Conservation (phyloP, 2,329 filamentous ascomycete genomes). For the Pyrenochaeta sp. region DNA sequence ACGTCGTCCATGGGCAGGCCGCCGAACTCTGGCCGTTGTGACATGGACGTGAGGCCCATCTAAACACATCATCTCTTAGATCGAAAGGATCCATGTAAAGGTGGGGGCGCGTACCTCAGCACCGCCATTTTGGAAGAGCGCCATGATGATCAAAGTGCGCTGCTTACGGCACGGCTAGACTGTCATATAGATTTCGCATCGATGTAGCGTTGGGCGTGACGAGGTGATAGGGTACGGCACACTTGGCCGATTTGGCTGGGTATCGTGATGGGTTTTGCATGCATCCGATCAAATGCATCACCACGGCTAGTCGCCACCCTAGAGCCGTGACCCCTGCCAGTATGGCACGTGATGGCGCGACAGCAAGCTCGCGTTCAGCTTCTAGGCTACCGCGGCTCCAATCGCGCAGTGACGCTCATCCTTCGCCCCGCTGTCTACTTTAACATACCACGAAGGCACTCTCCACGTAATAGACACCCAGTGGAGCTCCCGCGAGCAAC, state of each 20-base stretch:
- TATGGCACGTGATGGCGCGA: constrained; percentile 15
- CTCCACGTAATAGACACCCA: not conserved
- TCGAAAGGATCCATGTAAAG: constrained; percentile 14
- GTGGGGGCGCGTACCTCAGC: constrained; percentile 39
- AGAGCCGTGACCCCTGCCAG: not conserved
- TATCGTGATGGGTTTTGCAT: constrained; percentile 11
- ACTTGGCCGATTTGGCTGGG: constrained; percentile 5
- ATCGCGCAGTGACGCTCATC: not conserved
- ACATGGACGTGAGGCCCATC: constrained; percentile 41
- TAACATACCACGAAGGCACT: not conserved
- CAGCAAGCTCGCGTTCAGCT: not conserved
- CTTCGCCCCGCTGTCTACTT: not conserved
- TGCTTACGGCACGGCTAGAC: not conserved
- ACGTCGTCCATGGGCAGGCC: no score
- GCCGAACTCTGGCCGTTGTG: constrained; percentile 28
- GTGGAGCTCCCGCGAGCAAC: constrained; percentile 6
- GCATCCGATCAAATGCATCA: constrained; percentile 10
- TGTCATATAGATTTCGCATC: not conserved
- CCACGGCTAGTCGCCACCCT: not conserved
- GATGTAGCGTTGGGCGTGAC: constrained; percentile 2
- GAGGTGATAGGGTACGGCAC: constrained; percentile 12
- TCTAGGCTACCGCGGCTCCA: constrained; percentile 12
- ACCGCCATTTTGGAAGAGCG: constrained; percentile 46
- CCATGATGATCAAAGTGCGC: constrained; percentile 34
- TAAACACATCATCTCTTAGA: constrained; percentile 33